Evolutionary conservation across 1,139 yeast genomes (phyloP).

Genomic region (Groenewaldozyma auringiensis): DNA sequence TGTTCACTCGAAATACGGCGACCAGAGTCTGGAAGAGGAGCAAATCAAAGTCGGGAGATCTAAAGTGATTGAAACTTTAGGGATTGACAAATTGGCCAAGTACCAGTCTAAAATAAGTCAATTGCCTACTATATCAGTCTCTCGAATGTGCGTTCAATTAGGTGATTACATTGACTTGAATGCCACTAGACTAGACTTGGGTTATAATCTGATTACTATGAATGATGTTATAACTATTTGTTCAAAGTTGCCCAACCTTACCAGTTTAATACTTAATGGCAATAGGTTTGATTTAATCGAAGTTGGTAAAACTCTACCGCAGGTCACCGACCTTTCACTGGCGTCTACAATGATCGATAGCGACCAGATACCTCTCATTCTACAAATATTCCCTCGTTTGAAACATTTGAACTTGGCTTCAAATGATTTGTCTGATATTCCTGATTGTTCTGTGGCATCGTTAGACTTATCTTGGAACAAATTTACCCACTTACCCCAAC

Average conservation of each 20-base stretch:
- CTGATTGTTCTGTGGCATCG: background rate
- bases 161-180: conserved; percentile 19
- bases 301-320: background rate
- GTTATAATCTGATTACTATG: conserved; percentile 51
- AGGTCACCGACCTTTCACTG: conserved; percentile 28
- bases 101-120: conserved; percentile 42
- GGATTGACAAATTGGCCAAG: conserved; percentile 50
- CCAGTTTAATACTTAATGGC: conserved; percentile 52
- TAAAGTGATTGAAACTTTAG: conserved; percentile 54
- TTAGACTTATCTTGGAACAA: conserved; percentile 17
- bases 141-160: conserved; percentile 28
- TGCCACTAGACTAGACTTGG: conserved; percentile 47
- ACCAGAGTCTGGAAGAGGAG: conserved; percentile 4
- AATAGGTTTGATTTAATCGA: conserved; percentile 39
- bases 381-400: conserved; percentile 39
- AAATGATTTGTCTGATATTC: conserved; percentile 30
- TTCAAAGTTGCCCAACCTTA: conserved; percentile 33
- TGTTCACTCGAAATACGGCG: conserved; percentile 40
- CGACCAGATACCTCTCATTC: conserved; percentile 27
- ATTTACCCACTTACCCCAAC: conserved; percentile 5
- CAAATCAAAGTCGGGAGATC: conserved; percentile 30
- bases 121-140: conserved; percentile 46
- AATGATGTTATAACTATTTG: conserved; percentile 36
- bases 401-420: conserved; percentile 39
- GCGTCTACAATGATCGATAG: conserved; percentile 33